Conservation (phyloP, 257 asterid genomes). For the Paraleonurus japonicus region DNA sequence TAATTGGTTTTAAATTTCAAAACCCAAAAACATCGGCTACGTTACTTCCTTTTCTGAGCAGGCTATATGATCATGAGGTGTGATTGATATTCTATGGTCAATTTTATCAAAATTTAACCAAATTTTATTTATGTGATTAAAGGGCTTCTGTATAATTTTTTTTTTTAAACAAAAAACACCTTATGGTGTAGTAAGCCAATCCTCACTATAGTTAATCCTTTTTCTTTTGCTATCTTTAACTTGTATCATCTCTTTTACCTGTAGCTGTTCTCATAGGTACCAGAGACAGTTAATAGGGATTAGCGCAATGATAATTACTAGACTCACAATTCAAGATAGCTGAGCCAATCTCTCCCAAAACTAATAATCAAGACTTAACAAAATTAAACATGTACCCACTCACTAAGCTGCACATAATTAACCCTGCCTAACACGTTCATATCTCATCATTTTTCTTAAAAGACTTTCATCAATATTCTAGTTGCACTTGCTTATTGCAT, state of each 20-base stretch:
- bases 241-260: background rate
- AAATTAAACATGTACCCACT: background rate
- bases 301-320: background rate
- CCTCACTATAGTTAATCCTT: background rate
- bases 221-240: background rate
- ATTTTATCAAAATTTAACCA: background rate
- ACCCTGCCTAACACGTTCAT: background rate
- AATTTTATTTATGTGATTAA: background rate
- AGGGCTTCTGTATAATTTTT: background rate
- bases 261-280: background rate
- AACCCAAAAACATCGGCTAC: no score
- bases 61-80: background rate
- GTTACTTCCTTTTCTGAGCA: slow-evolving; percentile 3
- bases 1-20: no score
- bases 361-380: background rate
- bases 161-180: background rate
- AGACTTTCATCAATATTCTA: background rate
- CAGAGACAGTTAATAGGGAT: background rate
- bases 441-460: background rate
- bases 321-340: no score
- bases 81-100: background rate
- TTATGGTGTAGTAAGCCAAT: background rate
- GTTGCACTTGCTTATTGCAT: background rate
- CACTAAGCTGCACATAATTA: background rate
- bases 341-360: background rate